A percentile compares a stretch with the other conserved stretches of the same genome.
Evolutionary conservation across 352 stramenopile genomes (phyloP).

Genomic region (Saprolegnia parasitica): DNA sequence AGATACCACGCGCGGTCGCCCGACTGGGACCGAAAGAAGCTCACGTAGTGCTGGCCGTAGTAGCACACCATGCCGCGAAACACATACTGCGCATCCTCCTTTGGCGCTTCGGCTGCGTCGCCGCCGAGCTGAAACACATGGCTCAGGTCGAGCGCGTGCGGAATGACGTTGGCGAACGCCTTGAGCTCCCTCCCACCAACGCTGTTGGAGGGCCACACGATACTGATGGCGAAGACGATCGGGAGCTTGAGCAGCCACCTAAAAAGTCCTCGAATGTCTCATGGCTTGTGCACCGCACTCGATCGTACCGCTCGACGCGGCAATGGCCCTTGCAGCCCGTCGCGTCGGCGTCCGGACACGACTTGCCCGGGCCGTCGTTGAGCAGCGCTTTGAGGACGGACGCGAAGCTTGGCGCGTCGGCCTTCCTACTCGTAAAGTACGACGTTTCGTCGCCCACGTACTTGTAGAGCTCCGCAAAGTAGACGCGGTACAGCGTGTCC

Average conservation of each 20-base stretch:
- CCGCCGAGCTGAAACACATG: conserved; percentile 60
- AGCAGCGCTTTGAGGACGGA: conserved; percentile 18
- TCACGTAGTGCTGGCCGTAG: conserved; percentile 80
- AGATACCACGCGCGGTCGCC: conserved; percentile 68
- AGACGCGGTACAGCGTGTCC: conserved; percentile 79
- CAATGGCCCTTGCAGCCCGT: conserved; percentile 10
- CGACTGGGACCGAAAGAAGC: conserved; percentile 74
- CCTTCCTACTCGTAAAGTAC: neutral
- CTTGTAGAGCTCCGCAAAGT: conserved; percentile 34
- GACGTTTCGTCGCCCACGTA: neutral
- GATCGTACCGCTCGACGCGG: conserved; percentile 13
- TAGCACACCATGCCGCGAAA: conserved; percentile 84
- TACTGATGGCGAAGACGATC: conserved; percentile 80
- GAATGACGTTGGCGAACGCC: conserved; percentile 30
- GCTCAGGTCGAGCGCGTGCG: conserved; percentile 45
- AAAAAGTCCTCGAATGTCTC: neutral
- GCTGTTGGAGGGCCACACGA: conserved; percentile 72
- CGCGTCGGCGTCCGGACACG: conserved; percentile 16
- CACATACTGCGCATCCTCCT: conserved; percentile 43
- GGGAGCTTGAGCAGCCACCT: conserved; percentile 77
- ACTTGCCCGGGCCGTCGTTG: conserved; percentile 20
- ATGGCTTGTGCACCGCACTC: too few relatives aligned
- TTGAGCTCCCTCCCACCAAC: conserved; percentile 65
- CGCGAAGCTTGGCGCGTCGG: conserved; percentile 10
- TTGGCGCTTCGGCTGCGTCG: conserved; percentile 30